Percentiles rank a stretch among this genome's conserved stretches.
Conservation (phyloP, 495 filamentous ascomycete species). For the Xylaria telfairii region DNA sequence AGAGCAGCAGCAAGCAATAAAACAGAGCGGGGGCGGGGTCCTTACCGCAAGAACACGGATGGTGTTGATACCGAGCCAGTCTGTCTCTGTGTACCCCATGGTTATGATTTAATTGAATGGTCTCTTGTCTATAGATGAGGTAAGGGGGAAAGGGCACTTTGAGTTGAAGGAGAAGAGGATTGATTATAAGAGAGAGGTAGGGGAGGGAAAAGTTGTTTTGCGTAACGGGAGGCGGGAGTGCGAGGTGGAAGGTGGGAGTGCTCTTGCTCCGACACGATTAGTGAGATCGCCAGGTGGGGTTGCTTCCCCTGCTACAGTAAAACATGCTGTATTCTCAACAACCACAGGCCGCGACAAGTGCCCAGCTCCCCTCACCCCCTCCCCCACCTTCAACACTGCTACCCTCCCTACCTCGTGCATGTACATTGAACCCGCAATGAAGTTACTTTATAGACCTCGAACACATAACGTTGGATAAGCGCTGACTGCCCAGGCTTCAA, state of each 20-base stretch:
- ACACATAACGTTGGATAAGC: not conserved
- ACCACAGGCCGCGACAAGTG: not conserved
- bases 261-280: slow-evolving; percentile 19
- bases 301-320: not conserved
- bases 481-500: not conserved
- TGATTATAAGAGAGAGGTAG: slow-evolving; percentile 28
- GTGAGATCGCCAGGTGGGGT: slow-evolving; percentile 26
- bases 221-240: not conserved
- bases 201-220: slow-evolving; percentile 14
- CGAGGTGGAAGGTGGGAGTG: slow-evolving; percentile 5
- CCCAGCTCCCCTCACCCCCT: too few relatives aligned
- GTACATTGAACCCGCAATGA: not conserved
- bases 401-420: too few relatives aligned
- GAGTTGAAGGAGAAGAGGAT: slow-evolving; percentile 36
- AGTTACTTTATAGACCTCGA: not conserved
- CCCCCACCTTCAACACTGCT: too few relatives aligned
- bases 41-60: slow-evolving; percentile 94
- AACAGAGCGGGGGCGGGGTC: slow-evolving; percentile 53
- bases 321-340: not conserved
- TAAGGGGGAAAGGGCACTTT: slow-evolving; percentile 33
- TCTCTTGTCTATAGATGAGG: slow-evolving; percentile 16
- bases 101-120: slow-evolving; percentile 50
- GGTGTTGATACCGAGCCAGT: slow-evolving; percentile 94
- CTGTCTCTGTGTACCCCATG: slow-evolving; percentile 88
- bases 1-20: not conserved